phyloP scores from a whole-genome alignment of 306 rosid species.

The Fagus crenata region DNA sequence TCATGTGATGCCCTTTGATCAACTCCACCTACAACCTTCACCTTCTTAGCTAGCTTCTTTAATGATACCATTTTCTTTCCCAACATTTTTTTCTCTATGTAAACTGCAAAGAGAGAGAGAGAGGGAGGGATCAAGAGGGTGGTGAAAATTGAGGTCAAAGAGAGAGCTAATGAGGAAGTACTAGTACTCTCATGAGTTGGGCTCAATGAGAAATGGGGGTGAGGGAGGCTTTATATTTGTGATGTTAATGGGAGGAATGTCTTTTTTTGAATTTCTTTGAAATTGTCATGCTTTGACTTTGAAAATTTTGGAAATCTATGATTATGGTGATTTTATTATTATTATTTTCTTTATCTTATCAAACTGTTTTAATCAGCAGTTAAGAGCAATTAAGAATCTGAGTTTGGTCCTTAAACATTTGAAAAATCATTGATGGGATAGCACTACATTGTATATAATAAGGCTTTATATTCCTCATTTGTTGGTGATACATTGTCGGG shows the following conservation, averaged over 20 bases:
- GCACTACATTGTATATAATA: not conserved
- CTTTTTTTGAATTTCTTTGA: not conserved
- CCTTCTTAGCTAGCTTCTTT: constrained; percentile 63
- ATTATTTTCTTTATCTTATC: not conserved
- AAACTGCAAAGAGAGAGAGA: not conserved
- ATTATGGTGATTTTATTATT: not conserved
- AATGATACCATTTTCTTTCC: constrained; percentile 60
- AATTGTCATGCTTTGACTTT: constrained; percentile 4
- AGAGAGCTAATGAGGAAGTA: constrained; percentile 11
- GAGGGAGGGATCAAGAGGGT: not conserved
- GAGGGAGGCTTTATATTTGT: constrained; percentile 13
- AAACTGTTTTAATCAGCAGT: not conserved
- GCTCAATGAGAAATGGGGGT: constrained; percentile 24
- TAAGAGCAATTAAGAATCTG: not conserved
- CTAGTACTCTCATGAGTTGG: constrained; percentile 5
- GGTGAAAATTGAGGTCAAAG: not conserved
- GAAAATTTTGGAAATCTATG: not conserved
- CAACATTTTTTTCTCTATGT: constrained; percentile 39
- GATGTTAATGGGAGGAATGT: constrained; percentile 31
- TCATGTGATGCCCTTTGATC: constrained; percentile 30
- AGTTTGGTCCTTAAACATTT: not conserved
- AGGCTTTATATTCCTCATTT: constrained; percentile 3
- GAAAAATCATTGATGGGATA: constrained; percentile 4
- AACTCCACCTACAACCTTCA: constrained; percentile 45
- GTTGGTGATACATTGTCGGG: constrained; percentile 3